These are phyloP conservation scores for Emmonsia crescens DNA, from an alignment of 2,329 filamentous ascomycete species.

Conservation along the genomic window DNA sequence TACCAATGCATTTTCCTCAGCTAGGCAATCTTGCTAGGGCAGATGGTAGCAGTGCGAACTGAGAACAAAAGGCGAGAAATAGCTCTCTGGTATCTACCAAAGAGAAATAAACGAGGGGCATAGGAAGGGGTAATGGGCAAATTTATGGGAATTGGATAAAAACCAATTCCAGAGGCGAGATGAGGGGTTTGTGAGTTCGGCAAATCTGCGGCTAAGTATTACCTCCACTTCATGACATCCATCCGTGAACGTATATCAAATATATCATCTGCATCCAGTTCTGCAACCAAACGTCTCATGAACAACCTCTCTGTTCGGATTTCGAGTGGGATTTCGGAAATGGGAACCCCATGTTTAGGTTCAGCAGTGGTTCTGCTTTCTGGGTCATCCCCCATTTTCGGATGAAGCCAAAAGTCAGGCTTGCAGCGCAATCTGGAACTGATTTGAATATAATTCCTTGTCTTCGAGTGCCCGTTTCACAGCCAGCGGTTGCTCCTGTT, in stretches of 20 bases:
- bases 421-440: background rate
- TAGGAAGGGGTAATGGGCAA: background rate
- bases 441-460: background rate
- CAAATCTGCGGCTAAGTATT: slow-evolving; percentile 1
- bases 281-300: slow-evolving; percentile 13
- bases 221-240: slow-evolving; percentile 22
- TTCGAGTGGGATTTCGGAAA: background rate
- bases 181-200: slow-evolving; percentile 3
- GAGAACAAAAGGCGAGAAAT: background rate
- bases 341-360: background rate
- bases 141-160: slow-evolving; percentile 10
- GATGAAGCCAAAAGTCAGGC: background rate
- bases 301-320: slow-evolving; percentile 12
- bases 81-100: background rate
- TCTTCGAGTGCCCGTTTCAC: background rate
- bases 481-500: background rate
- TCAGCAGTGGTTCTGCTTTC: background rate
- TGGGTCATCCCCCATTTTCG: background rate
- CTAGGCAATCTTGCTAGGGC: background rate
- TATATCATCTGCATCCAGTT: slow-evolving; percentile 14
- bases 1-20: background rate
- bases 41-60: background rate
- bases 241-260: slow-evolving; percentile 17
- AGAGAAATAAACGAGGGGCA: background rate
- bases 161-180: slow-evolving; percentile 10